These are phyloP conservation scores for Fagopyrum esculentum DNA, from an alignment of 148 eudicot genomes.

Conservation along the genomic window DNA sequence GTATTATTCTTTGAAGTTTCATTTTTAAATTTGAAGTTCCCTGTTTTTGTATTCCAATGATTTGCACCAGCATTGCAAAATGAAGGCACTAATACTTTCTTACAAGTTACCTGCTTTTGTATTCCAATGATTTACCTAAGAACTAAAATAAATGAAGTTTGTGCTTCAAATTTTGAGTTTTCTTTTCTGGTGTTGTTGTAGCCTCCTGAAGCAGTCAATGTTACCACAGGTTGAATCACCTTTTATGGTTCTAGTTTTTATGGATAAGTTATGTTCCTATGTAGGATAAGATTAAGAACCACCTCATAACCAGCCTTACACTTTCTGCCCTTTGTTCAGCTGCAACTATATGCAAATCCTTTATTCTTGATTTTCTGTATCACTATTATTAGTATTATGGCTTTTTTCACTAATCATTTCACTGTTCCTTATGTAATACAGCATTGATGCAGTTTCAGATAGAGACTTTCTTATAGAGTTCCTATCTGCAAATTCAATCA, in stretches of 20 bases:
- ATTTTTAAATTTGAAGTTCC: background rate
- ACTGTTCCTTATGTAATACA: conserved; percentile 30
- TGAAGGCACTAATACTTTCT: background rate
- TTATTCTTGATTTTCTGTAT: background rate
- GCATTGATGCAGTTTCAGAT: conserved; percentile 99
- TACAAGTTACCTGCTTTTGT: background rate
- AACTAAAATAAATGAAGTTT: background rate
- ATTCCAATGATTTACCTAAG: background rate
- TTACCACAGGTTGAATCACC: background rate
- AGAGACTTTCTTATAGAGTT: conserved; percentile 95
- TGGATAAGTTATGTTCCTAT: background rate
- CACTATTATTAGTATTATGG: background rate
- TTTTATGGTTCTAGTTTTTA: background rate
- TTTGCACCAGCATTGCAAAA: background rate
- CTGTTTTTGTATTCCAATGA: background rate
- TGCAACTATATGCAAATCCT: background rate
- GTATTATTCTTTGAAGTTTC: conserved; percentile 25
- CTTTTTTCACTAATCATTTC: conserved; percentile 15
- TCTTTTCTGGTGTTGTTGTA: background rate
- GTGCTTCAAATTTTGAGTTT: background rate
- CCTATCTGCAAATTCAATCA: conserved; percentile 88
- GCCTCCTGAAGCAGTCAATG: background rate
- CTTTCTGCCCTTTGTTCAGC: background rate
- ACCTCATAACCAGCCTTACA: background rate
- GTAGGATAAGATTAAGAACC: background rate